A percentile compares a stretch with the other conserved stretches of the same genome.
These are phyloP conservation scores for Sporothrix pallida DNA, from an alignment of 2,329 filamentous ascomycete species.

Conservation along the genomic window DNA sequence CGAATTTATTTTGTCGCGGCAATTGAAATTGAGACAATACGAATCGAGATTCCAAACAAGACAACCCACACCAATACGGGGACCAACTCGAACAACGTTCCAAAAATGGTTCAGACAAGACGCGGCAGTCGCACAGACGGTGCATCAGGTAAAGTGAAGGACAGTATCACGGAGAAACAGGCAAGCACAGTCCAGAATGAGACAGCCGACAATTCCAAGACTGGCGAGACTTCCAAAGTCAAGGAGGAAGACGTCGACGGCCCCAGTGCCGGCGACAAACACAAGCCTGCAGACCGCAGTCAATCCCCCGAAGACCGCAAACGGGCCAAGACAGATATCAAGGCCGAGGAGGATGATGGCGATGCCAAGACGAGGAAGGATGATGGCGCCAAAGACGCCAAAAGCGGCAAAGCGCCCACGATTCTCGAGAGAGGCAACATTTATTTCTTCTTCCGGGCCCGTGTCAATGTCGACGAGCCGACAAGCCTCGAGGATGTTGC, in stretches of 20 bases:
- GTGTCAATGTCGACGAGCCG: constrained; percentile 74
- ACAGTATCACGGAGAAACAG: neutral
- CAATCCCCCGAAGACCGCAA: constrained; percentile 22
- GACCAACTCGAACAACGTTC: neutral
- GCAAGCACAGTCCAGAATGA: neutral
- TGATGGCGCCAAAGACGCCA: neutral
- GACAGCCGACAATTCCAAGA: neutral
- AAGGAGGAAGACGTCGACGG: neutral
- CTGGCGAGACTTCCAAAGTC: neutral
- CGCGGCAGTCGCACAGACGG: constrained; percentile 1
- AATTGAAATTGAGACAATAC: constrained; percentile 1
- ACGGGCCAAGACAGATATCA: constrained; percentile 2
- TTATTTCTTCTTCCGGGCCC: constrained; percentile 86
- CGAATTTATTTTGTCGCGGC: neutral
- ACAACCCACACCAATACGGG: neutral
- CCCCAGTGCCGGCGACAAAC: constrained; percentile 21
- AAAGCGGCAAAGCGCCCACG: constrained; percentile 47
- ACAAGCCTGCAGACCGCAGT: constrained; percentile 17
- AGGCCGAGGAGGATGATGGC: neutral
- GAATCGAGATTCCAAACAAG: neutral
- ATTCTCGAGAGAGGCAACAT: constrained; percentile 87
- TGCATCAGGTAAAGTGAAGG: neutral
- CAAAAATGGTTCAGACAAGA: constrained; percentile 24
- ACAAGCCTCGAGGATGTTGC: constrained; percentile 73
- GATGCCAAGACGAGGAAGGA: neutral